These are phyloP conservation scores for Xylaria sp. DNA, from an alignment of 2,329 filamentous ascomycete species.

Conservation along the genomic window DNA sequence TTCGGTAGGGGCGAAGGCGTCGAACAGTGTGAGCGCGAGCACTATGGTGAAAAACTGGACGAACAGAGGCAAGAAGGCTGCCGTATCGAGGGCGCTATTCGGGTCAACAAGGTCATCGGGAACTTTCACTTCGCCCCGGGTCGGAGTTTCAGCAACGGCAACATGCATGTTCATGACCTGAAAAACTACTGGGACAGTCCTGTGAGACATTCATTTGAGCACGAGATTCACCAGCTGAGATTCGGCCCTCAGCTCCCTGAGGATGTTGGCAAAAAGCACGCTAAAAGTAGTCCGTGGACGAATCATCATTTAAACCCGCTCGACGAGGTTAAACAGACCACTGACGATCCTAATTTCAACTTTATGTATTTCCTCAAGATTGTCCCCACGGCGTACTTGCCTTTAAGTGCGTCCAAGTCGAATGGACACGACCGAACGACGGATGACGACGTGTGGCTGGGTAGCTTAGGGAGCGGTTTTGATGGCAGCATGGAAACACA, in stretches of 20 bases:
- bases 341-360: slow-evolving; percentile 84
- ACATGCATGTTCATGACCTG: slow-evolving; percentile 96
- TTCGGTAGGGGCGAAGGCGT: slow-evolving; percentile 92
- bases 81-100: slow-evolving; percentile 87
- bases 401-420: slow-evolving; percentile 75
- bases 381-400: slow-evolving; percentile 92
- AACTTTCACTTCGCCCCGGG: slow-evolving; percentile 99
- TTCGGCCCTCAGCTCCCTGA: slow-evolving; percentile 93
- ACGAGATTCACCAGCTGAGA: slow-evolving; percentile 84
- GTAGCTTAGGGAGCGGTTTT: slow-evolving; percentile 67
- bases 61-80: slow-evolving; percentile 90
- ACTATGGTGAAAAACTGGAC: slow-evolving; percentile 88
- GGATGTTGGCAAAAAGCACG: slow-evolving; percentile 63
- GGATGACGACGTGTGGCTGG: slow-evolving; percentile 66
- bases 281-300: slow-evolving; percentile 69
- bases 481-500: slow-evolving; percentile 93
- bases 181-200: slow-evolving; percentile 89
- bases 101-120: slow-evolving; percentile 97
- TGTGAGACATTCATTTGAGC: slow-evolving; percentile 83
- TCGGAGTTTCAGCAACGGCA: slow-evolving; percentile 92
- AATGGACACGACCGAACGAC: slow-evolving; percentile 42
- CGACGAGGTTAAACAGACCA: slow-evolving; percentile 77
- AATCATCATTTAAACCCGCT: slow-evolving; percentile 93
- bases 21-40: slow-evolving; percentile 93
- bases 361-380: slow-evolving; percentile 99